Conservation (phyloP, 2,329 filamentous ascomycete species). For the Leptographium lundbergii region DNA sequence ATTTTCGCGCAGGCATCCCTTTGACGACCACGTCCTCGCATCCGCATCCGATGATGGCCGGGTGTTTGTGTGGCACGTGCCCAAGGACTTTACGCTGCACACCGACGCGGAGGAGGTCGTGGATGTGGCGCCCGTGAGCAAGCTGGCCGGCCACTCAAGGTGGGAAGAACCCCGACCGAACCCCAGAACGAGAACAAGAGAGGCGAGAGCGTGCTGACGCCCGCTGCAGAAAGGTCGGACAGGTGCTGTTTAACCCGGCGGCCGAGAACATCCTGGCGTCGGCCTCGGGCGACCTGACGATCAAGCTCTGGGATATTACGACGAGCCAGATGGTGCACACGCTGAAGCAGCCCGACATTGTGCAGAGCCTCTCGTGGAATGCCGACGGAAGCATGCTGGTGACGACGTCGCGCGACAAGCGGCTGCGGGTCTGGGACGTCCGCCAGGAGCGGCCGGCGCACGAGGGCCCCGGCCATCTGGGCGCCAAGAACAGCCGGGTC, state of each 20-base stretch:
- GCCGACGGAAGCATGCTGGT: conserved; percentile 75
- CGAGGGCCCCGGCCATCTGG: conserved; percentile 73
- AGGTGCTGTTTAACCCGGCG: conserved; percentile 94
- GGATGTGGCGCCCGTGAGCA: conserved; percentile 70
- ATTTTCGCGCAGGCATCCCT: conserved; percentile 59
- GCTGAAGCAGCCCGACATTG: conserved; percentile 79
- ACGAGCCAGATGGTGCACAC: conserved; percentile 62
- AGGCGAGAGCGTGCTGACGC: conserved; percentile 1
- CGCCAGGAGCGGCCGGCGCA: conserved; percentile 81
- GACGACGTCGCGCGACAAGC: conserved; percentile 96
- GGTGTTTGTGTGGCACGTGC: conserved; percentile 93
- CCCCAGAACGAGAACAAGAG: background rate
- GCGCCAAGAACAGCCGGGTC: conserved; percentile 92
- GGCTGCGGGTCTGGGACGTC: conserved; percentile 93
- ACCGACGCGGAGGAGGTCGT: conserved; percentile 73
- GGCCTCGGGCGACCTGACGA: conserved; percentile 83
- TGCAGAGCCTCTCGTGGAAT: conserved; percentile 94
- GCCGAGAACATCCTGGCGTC: conserved; percentile 93
- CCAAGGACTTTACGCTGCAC: conserved; percentile 71
- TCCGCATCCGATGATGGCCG: conserved; percentile 96
- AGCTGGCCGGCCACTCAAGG: conserved; percentile 78
- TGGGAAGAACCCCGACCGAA: conserved; percentile 24
- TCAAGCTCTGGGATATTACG: conserved; percentile 92
- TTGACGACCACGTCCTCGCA: conserved; percentile 85
- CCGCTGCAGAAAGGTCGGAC: conserved; percentile 72